Conservation (phyloP, 371 early-diverging fungal genomes). For the Zancudomyces culisetae region DNA sequence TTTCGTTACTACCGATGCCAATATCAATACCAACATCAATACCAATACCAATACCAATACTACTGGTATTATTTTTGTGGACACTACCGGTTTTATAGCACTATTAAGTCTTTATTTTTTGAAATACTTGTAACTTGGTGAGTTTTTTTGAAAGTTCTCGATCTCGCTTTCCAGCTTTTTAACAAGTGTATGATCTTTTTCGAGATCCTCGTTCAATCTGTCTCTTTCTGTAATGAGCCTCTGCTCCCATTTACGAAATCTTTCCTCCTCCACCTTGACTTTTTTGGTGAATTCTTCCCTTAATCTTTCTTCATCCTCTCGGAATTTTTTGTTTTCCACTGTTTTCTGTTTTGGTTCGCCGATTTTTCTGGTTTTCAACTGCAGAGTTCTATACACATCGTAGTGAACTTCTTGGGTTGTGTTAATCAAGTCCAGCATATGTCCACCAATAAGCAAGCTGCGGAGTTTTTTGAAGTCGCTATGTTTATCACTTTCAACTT, state of each 20-base stretch:
- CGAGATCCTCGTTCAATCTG: slow-evolving; percentile 86
- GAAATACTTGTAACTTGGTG: neutral
- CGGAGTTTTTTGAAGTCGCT: slow-evolving; percentile 89
- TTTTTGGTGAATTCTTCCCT: slow-evolving; percentile 86
- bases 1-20: no score
- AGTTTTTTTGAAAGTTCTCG: slow-evolving; percentile 18
- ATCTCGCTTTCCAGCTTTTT: slow-evolving; percentile 67
- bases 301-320: slow-evolving; percentile 85
- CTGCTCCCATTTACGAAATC: slow-evolving; percentile 95
- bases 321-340: slow-evolving; percentile 62
- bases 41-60: no score
- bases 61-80: no score
- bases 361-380: slow-evolving; percentile 66
- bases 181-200: slow-evolving; percentile 71
- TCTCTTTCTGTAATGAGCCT: slow-evolving; percentile 89
- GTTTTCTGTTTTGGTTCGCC: slow-evolving; percentile 59
- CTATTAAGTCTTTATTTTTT: neutral
- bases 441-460: slow-evolving; percentile 75
- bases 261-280: slow-evolving; percentile 78
- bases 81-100: no score
- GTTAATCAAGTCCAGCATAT: slow-evolving; percentile 82
- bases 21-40: no score
- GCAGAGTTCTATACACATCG: slow-evolving; percentile 67
- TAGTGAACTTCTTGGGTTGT: slow-evolving; percentile 85
- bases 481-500: slow-evolving; percentile 80